Conservation (phyloP, 1,284 basidiomycete genomes). For the Trametes hirsuta region DNA sequence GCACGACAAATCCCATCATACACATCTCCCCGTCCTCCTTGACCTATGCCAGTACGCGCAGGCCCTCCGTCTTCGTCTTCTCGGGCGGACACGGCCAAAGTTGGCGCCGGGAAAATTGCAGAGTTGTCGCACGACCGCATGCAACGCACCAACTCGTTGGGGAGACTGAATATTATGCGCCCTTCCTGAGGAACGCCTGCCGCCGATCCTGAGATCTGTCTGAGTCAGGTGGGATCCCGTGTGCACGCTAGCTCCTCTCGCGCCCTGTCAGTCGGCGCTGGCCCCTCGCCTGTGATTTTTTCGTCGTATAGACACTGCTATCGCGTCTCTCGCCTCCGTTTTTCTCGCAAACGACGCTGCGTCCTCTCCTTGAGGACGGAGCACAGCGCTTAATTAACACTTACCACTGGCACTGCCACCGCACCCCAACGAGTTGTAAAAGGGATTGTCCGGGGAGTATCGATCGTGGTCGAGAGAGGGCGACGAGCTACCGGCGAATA, state of each 20-base stretch:
- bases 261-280: neutral
- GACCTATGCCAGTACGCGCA: neutral
- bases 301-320: neutral
- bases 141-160: conserved; percentile 5
- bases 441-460: neutral
- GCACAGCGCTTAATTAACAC: neutral
- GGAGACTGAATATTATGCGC: neutral
- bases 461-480: neutral
- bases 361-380: neutral
- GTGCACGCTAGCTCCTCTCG: neutral
- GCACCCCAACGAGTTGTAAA: neutral
- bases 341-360: neutral
- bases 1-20: neutral
- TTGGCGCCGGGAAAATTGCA: conserved; percentile 1
- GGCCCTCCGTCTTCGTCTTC: neutral
- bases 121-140: conserved; percentile 14
- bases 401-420: conserved; percentile 5
- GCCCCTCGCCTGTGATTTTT: neutral
- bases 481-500: neutral
- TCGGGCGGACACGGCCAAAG: neutral
- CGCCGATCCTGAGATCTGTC: conserved; percentile 4
- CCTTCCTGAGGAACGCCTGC: neutral
- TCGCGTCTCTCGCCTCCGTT: neutral
- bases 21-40: neutral
- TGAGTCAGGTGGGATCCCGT: conserved; percentile 1